Percentiles rank a stretch among this genome's conserved stretches.
Evolutionary conservation across 306 rosid species (phyloP).

Genomic region (Cucurbita ficifolia): DNA sequence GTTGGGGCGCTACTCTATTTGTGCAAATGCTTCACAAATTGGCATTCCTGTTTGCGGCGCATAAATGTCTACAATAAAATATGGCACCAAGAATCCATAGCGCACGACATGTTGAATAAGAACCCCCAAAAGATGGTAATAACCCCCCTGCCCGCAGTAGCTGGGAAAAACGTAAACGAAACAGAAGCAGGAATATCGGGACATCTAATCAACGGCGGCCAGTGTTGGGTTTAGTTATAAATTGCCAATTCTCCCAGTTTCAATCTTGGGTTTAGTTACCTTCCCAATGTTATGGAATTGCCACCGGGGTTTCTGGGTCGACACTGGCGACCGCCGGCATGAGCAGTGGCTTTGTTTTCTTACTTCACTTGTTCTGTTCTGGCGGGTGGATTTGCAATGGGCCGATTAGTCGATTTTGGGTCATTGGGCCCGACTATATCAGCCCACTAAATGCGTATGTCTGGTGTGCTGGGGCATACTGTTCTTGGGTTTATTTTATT

Average conservation of each 20-base stretch:
- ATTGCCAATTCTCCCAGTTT: no score
- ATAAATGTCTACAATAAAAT: background rate
- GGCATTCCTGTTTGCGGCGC: conserved; percentile 61
- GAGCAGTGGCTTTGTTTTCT: background rate
- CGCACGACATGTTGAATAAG: no score
- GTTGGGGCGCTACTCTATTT: conserved; percentile 78
- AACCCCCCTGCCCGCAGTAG: no score
- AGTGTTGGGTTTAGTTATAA: no score
- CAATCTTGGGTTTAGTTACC: no score
- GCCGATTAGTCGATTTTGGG: background rate
- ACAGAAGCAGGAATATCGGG: background rate
- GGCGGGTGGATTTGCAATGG: background rate
- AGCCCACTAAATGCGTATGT: no score
- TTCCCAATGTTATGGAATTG: background rate
- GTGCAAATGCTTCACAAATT: conserved; percentile 89
- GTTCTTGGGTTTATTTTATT: no score
- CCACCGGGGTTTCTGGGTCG: background rate
- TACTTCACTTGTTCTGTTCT: background rate
- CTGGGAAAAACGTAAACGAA: background rate
- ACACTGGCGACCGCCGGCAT: background rate
- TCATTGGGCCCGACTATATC: background rate
- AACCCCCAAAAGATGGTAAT: no score
- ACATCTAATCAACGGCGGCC: no score
- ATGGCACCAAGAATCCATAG: background rate
- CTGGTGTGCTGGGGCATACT: no score